These are phyloP conservation scores for Lenzites betulinus DNA, from an alignment of 768 basidiomycete species.

Conservation along the genomic window DNA sequence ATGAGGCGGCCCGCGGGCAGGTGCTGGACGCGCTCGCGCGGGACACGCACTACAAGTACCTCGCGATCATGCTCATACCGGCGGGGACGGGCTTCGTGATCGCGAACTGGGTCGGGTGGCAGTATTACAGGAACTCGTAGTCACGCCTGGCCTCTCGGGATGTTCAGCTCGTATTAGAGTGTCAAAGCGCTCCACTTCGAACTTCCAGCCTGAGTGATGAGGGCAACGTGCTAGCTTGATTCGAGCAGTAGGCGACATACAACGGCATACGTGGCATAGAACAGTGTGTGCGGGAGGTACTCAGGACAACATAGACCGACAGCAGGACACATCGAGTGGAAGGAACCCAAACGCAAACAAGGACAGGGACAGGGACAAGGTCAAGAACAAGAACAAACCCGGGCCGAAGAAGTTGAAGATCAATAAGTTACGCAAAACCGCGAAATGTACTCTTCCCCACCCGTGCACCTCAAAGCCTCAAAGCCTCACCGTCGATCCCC, in stretches of 20 bases:
- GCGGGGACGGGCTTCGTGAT: constrained; percentile 88
- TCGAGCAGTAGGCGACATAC: not conserved
- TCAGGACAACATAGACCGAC: constrained; percentile 2
- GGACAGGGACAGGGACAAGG: not conserved
- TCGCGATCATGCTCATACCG: constrained; percentile 76
- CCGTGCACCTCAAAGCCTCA: not conserved
- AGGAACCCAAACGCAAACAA: not conserved
- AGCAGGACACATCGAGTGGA: constrained; percentile 5
- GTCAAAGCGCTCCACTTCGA: too few relatives aligned
- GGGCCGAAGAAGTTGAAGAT: not conserved
- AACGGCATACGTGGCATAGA: constrained; percentile 12
- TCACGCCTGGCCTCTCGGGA: too few relatives aligned
- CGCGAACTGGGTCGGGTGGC: constrained; percentile 99
- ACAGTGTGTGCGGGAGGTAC: not conserved
- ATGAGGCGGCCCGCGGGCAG: constrained; percentile 38
- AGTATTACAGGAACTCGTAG: constrained; percentile 92
- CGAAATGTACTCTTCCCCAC: constrained; percentile 4
- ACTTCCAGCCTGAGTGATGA: too few relatives aligned
- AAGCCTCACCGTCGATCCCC: not conserved
- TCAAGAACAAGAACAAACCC: not conserved
- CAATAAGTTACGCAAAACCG: constrained; percentile 8
- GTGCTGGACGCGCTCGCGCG: constrained; percentile 60
- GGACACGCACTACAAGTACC: constrained; percentile 92
- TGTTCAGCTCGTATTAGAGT: too few relatives aligned
- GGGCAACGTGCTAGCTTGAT: too few relatives aligned